Base-by-base conservation (phyloP, 306 rosid species). In the Malus sieversii region DNA sequence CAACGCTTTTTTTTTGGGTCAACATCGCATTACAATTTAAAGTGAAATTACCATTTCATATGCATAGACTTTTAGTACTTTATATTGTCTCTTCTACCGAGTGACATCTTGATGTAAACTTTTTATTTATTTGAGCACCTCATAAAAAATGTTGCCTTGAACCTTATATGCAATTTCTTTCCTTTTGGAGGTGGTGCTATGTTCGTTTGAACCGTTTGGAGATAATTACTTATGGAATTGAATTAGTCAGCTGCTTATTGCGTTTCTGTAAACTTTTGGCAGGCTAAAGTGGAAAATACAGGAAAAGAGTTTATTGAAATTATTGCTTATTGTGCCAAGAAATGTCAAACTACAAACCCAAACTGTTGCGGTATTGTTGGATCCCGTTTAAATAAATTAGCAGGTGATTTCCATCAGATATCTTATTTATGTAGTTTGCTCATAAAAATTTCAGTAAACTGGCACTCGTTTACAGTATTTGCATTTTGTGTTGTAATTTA, bases 291-390 rank as follows among this genome's bases (percentile, higher is more conserved):
- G 71, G 88, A 82, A 80, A 84, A 52, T 65, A 30, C 53, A 35
- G 93, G 87, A 81, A 79, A 58, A 59, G 92, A 88, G 75, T 88
- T 88, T 83, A 78, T 89, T 87, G 95, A 92, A 68, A 87, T 90
- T 78, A 84, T 94, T 76, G 75, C 86, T 79, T 90, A 90, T 75
- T 92, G 93, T 84, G 89, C 80, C 70, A 75, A 80, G 78, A 94
- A 86, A 83, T 87, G 93, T 79, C 87, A 72, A 74, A 79, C 86
- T 72, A 75, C 84, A 83, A 82, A 79, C 81, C 80, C 89, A 66
- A 84, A 76, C 76, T 83, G 88, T 85, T 90, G 90, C 80, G 18
- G 82, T 84, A 70, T 79, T 53, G 67, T 94, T 82, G 29, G 25
- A 23, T 23, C 25, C 25, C 25, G 1, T 23, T 23, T 23, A 23